Base-by-base conservation (phyloP, 78 protist genomes). In the Speleostelium caveatum region DNA sequence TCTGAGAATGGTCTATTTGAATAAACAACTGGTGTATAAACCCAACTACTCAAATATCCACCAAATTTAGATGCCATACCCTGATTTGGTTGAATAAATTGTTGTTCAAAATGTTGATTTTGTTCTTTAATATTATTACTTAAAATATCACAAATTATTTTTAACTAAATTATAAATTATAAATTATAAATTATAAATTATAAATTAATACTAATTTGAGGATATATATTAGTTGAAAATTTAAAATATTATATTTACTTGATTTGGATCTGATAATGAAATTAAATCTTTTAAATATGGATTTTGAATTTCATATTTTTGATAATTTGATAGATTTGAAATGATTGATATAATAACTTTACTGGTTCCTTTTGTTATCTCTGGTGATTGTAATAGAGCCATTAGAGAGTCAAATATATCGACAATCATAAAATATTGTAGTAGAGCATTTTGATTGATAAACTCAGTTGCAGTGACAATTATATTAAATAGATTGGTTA, bases 31-130 rank as follows among this genome's bases (percentile, higher is more conserved):
- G 90, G 90, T 14, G 78, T 55, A 42, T 83, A 83, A 39, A 83
- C 72, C 90, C 90, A 83, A 69, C 90, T 83, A 69, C 90, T 83
- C 21, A 83, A 38, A 69, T 83, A 83, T 28, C 90, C 90, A 69
- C 79, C 55, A 41, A 83, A 38, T 69, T 61, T 67, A 26, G 79
- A 55, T 26, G 32, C 42, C 58, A 83, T 19, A 21, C 71, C 51
- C 42, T 38, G 62, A 59, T 83, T 83, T 83, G 90, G 90, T n/a
- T 83, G 73, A 28, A 56, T 56, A 58, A 26, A 83, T 42, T 69
- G 78, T 17, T 83, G 58, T 26, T 68, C 58, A 42, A 22, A 83
- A 49, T 39, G 55, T 69, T 83, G 55, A 38, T 69, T 69, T 36
- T 83, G 90, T 59, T 83, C 79, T 22, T 58, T 28, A n/a, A 83